These are phyloP conservation scores for Yamadazyma trypodendri DNA, from an alignment of 1,139 yeast genomes.

Conservation along the genomic window DNA sequence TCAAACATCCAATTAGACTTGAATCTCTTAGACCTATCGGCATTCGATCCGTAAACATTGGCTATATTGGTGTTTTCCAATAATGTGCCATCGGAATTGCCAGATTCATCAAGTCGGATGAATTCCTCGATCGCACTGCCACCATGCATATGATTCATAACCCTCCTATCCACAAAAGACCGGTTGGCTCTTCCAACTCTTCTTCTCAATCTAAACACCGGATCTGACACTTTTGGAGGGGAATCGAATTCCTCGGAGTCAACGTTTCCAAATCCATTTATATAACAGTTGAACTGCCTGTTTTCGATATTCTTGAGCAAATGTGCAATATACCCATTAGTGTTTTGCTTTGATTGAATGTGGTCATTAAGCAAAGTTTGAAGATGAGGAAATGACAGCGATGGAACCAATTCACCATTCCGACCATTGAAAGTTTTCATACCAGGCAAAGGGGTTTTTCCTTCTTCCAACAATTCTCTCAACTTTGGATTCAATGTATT, in stretches of 20 bases:
- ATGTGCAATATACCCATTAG: slow-evolving; percentile 39
- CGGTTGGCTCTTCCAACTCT: slow-evolving; percentile 75
- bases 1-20: slow-evolving; percentile 79
- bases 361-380: slow-evolving; percentile 36
- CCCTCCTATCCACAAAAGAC: slow-evolving; percentile 69
- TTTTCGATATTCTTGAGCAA: slow-evolving; percentile 44
- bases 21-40: slow-evolving; percentile 53
- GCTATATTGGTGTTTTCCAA: slow-evolving; percentile 7
- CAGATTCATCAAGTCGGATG: slow-evolving; percentile 17
- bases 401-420: slow-evolving; percentile 45
- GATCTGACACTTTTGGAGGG: slow-evolving; percentile 45
- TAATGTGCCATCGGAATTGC: slow-evolving; percentile 15
- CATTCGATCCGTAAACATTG: slow-evolving; percentile 57
- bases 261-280: slow-evolving; percentile 38
- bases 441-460: slow-evolving; percentile 43
- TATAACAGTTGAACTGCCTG: slow-evolving; percentile 48
- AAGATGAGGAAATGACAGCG: slow-evolving; percentile 43
- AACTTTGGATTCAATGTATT: slow-evolving; percentile 48
- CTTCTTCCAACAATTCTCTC: slow-evolving; percentile 41
- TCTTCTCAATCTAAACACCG: slow-evolving; percentile 65
- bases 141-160: slow-evolving; percentile 22
- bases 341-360: slow-evolving; percentile 21
- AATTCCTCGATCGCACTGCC: slow-evolving; percentile 35
- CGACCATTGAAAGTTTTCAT: slow-evolving; percentile 46
- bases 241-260: slow-evolving; percentile 12